Evolutionary conservation across 2,329 filamentous ascomycete species (phyloP).

Genomic region (Whalleya microplaca): DNA sequence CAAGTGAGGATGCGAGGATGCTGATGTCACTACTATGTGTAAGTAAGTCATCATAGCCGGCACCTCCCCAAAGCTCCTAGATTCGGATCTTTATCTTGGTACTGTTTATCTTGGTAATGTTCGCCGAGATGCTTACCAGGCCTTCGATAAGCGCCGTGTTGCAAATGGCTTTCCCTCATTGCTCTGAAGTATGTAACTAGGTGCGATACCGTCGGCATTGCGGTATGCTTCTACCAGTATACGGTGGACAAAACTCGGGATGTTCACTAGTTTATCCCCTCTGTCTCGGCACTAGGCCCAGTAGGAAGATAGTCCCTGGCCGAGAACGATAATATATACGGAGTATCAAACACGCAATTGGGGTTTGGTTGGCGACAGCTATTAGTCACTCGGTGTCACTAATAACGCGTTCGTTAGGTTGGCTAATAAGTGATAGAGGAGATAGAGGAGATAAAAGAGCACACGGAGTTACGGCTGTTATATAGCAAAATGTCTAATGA

Average conservation of each 20-base stretch:
- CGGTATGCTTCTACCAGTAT: slow-evolving; percentile 17
- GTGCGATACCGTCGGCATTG: slow-evolving; percentile 23
- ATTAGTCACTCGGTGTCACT: neutral
- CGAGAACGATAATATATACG: too few species aligned
- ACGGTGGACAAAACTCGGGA: slow-evolving; percentile 36
- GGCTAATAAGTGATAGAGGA: slow-evolving; percentile 5
- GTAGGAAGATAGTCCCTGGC: neutral
- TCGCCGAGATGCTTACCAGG: neutral
- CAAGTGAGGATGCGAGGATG: slow-evolving; percentile 22
- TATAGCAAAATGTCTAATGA: slow-evolving; percentile 13
- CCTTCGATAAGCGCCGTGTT: slow-evolving; percentile 9
- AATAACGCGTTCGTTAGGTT: too few species aligned
- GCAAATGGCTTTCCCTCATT: slow-evolving; percentile 10
- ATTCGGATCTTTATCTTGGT: slow-evolving; percentile 4
- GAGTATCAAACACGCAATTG: too few species aligned
- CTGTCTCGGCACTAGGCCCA: neutral
- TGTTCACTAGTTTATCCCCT: slow-evolving; percentile 24
- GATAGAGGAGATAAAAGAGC: slow-evolving; percentile 1
- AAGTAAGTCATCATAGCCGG: slow-evolving; percentile 10
- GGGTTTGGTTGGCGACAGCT: neutral
- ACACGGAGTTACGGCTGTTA: slow-evolving; percentile 18
- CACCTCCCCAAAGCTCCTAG: slow-evolving; percentile 5
- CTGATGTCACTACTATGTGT: slow-evolving; percentile 21
- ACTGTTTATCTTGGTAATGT: neutral
- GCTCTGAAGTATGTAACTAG: too few species aligned